Conservation (phyloP, 345 rosid genomes). For the Citropsis articulata region DNA sequence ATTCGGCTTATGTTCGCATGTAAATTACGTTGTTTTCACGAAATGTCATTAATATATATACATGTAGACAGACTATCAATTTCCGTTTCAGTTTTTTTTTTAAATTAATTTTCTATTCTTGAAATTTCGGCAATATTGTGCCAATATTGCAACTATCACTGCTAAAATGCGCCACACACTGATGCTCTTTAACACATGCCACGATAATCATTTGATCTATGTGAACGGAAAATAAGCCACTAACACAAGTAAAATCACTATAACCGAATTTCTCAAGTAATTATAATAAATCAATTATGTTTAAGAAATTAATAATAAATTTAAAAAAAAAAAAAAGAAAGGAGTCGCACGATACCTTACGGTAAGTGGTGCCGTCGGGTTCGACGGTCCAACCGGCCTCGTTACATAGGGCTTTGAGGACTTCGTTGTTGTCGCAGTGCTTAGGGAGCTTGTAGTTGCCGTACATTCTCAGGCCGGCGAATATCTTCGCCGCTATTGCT, state of each 20-base stretch:
- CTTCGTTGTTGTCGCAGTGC: constrained; percentile 92
- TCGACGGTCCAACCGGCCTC: constrained; percentile 95
- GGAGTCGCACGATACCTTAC: constrained; percentile 47
- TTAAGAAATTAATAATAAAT: not conserved
- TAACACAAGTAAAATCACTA: not conserved
- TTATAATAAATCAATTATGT: not conserved
- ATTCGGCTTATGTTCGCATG: not conserved
- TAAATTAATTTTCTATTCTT: not conserved
- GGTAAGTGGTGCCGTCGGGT: constrained; percentile 80
- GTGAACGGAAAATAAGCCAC: not conserved
- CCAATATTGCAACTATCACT: not conserved
- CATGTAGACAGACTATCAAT: too few species aligned
- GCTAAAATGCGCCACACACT: not conserved
- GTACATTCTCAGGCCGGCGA: constrained; percentile 73
- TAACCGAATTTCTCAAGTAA: not conserved
- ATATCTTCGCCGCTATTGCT: constrained; percentile 87
- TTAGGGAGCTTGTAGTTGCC: constrained; percentile 86
- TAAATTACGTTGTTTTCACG: too few species aligned
- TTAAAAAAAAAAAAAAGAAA: too few species aligned
- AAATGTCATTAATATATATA: too few species aligned
- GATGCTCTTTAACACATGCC: not conserved
- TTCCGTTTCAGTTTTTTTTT: too few species aligned
- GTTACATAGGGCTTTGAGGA: constrained; percentile 78
- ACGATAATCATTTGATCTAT: not conserved
- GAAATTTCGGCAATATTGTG: not conserved